A percentile compares a stretch with the other conserved stretches of the same genome.
Conservation (phyloP, 345 rosid genomes). For the Boechera stricta region DNA sequence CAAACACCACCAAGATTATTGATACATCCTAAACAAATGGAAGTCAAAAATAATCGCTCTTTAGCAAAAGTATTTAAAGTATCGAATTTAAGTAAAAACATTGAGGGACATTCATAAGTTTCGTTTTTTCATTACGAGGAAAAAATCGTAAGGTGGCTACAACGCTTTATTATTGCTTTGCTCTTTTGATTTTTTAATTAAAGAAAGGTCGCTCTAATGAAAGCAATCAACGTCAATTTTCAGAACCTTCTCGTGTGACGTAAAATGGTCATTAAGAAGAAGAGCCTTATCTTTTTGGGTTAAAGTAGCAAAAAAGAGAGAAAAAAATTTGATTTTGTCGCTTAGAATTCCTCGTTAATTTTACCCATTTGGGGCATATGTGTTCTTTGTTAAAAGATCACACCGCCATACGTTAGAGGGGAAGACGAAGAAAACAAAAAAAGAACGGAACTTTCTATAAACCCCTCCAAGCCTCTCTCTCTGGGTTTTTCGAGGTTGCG, state of each 20-base stretch:
- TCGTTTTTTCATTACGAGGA: too few species aligned
- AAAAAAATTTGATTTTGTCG: conserved; percentile 17
- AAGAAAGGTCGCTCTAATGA: background rate
- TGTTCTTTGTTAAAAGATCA: conserved; percentile 27
- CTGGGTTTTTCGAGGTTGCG: conserved; percentile 38
- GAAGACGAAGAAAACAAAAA: conserved; percentile 40
- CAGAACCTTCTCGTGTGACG: conserved; percentile 40
- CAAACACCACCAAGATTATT: background rate
- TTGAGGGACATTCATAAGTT: too few species aligned
- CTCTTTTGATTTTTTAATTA: background rate
- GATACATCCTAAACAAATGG: background rate
- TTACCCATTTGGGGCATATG: conserved; percentile 30
- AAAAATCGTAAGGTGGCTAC: background rate
- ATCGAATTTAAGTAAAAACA: background rate
- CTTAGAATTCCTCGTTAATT: conserved; percentile 31
- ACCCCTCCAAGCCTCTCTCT: conserved; percentile 25
- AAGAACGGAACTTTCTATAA: conserved; percentile 39
- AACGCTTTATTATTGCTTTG: conserved; percentile 4
- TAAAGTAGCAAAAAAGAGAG: background rate
- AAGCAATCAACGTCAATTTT: conserved; percentile 33
- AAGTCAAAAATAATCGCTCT: background rate
- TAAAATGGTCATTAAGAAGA: conserved; percentile 29
- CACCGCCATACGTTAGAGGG: conserved; percentile 46
- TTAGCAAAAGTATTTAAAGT: conserved; percentile 5
- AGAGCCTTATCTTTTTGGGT: conserved; percentile 42